These are phyloP conservation scores for Terfezia boudieri DNA, from an alignment of 495 filamentous ascomycete species.

Conservation along the genomic window DNA sequence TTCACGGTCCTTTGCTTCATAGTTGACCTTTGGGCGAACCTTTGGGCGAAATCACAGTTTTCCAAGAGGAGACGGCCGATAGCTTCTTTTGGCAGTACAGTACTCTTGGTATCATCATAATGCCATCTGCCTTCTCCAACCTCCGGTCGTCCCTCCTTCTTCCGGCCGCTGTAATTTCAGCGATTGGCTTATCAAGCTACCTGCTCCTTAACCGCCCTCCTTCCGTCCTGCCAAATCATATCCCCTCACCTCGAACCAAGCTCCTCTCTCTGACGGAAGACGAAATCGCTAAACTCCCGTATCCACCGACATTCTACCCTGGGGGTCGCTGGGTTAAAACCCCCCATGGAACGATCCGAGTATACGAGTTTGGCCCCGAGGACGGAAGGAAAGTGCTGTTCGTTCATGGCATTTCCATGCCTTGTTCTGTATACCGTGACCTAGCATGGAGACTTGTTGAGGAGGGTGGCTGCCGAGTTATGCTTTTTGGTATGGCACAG, in stretches of 20 bases:
- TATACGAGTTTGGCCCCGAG: constrained; percentile 82
- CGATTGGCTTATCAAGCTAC: no score
- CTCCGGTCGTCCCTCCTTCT: no score
- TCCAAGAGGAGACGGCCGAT: no score
- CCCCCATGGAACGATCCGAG: constrained; percentile 57
- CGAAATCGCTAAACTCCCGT: constrained; percentile 33
- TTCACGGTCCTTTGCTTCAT: no score
- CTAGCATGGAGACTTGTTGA: constrained; percentile 48
- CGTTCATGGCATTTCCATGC: constrained; percentile 71
- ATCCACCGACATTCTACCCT: constrained; percentile 53
- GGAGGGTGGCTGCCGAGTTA: constrained; percentile 48
- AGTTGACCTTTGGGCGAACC: no score
- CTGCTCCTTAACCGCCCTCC: not conserved
- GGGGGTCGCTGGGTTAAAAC: constrained; percentile 50
- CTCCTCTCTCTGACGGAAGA: constrained; percentile 26
- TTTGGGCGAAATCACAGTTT: no score
- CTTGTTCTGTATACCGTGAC: constrained; percentile 45
- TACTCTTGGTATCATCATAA: no score
- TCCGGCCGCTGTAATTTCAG: no score
- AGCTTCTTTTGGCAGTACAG: no score
- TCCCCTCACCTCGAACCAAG: constrained; percentile 28
- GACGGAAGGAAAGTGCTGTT: constrained; percentile 56
- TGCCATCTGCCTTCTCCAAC: no score
- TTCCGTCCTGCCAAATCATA: constrained; percentile 8
- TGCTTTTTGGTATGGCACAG: constrained; percentile 43